Evolutionary conservation across 2,329 filamentous ascomycete genomes (phyloP), one percentile per base, ranked within the genome.

Genomic region (Fusarium temperatum): DNA sequence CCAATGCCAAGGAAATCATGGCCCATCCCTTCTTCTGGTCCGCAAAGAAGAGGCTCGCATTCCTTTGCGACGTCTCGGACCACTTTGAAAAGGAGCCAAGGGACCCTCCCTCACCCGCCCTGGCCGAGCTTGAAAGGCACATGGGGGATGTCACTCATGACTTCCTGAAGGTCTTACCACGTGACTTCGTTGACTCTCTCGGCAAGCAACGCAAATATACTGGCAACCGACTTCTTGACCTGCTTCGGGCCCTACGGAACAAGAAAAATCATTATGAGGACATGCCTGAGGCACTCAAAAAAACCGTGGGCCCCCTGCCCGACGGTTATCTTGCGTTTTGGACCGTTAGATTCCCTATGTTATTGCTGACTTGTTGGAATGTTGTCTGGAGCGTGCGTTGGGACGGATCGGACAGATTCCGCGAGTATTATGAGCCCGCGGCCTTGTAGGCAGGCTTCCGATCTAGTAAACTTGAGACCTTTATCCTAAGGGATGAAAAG

Each of bases 191-290:
- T 70, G 94, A 97, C 44, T 96, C 92, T 6, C 87, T 98, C 12
- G 95, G 95, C 66, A 98, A 97, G 84, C 96, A 98, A 83, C 90
- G 96, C 79, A 98, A 98, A 83, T 99, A 99, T 83, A 96, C 93
- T 1, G 95, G 95, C 1, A 89, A 90, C 4, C 89, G 91, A 53
- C 89, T 99, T 80, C 84, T 99, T 62, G 96, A 99, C 82, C 87
- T 99, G 28, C 85, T 99, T 26, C 89, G 96, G 4, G 96, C 96
- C 4, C 85, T 99, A 63, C 88, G 96, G 30, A 99, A 99, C 84
- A 99, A 99, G 89, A 94, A 93, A 78, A 98, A 98, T 74, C 96
- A 99, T 80, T 99, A 98, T 81, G 95, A 98, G 79, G 96, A 99
- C 81, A 96, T 99, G 94, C 89, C 93, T 12, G 93, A 95, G 20